Base-by-base conservation (phyloP, 768 basidiomycete genomes). In the Termitomyces sp. region DNA sequence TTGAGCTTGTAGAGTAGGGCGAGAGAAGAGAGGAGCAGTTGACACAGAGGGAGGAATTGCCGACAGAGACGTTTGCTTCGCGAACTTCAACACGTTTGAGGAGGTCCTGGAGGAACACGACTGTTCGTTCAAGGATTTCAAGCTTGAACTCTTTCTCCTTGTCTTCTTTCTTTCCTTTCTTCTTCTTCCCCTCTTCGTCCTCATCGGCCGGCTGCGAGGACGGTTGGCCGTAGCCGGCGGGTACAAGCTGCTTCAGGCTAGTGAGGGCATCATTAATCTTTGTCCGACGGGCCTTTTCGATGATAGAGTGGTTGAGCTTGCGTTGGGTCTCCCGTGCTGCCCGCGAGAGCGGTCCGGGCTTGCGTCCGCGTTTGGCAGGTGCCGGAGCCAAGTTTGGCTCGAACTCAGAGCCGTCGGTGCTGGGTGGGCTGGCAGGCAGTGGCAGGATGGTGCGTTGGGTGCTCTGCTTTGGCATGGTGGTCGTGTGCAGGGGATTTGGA, bases 191-290 rank as follows among this genome's bases (percentile, higher is more conserved):
- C 9, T 69, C 73, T 9, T 76, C 76, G 12, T 73, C 74, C 14
- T 67, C 65, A 15, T 71, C 73, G 1, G 63, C 63, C 2, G 59
- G 61, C 28, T 56, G 44, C 6, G 21, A 46, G 1, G 50, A 38
- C 51, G 26, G 55, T 47, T 69, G 68, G 1, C 75, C 76, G 60
- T 79, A 80, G 52, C 80, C 78, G 8, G 74, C 65, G 0, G 93
- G 92, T 1, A 96, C 91, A 63, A 97, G 84, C 60, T 78, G 76
- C 59, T 86, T 83, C 45, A 98, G 72, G 2, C 86, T 83, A 2
- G 86, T 78, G 5, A 98, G 78, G 0, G 94, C 92, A 51, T 92
- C 87, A 67, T 98, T 98, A 61, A 98, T 98, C 79, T 97, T 97
- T 11, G 95, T 96, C 57, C 95, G 79, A 31, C 95, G 76, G 0